phyloP scores from a whole-genome alignment of 139 green algal genomes.

The Nannochloris sp. region DNA sequence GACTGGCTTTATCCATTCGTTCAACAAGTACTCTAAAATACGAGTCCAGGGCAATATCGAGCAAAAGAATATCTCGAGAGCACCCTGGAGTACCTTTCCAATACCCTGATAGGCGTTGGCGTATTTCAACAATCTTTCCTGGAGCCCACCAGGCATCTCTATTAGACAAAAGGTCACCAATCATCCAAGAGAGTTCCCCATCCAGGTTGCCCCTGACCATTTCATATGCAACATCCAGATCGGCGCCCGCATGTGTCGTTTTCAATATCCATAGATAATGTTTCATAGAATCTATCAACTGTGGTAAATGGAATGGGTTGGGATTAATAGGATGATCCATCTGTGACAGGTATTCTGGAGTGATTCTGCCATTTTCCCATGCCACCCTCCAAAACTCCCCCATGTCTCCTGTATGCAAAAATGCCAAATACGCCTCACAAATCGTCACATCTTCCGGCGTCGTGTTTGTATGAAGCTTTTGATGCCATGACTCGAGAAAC shows the following conservation, averaged over 20 bases:
- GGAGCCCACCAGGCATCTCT: conserved; percentile 84
- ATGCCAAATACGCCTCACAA: conserved; percentile 92
- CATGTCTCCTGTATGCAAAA: conserved; percentile 45
- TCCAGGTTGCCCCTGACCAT: conserved; percentile 63
- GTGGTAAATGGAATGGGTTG: conserved; percentile 70
- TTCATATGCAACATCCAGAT: conserved; percentile 69
- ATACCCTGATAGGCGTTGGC: conserved; percentile 46
- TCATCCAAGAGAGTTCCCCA: conserved; percentile 47
- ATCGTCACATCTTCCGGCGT: conserved; percentile 96
- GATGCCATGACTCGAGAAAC: conserved; percentile 92
- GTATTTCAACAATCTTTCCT: conserved; percentile 79
- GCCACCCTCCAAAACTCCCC: conserved; percentile 60
- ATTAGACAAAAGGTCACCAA: conserved; percentile 71
- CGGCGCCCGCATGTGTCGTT: conserved; percentile 59
- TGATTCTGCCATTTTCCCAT: conserved; percentile 64
- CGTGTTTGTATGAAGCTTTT: conserved; percentile 99
- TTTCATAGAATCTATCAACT: conserved; percentile 74
- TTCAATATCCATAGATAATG: conserved; percentile 88
- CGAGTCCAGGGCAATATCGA: conserved; percentile 84
- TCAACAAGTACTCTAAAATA: conserved; percentile 73
- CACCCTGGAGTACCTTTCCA: conserved; percentile 45
- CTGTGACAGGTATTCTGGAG: conserved; percentile 47
- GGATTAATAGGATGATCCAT: conserved; percentile 59
- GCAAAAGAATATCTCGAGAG: conserved; percentile 69
- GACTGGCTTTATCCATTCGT: conserved; percentile 37